Base-by-base conservation (phyloP, 805 yeast species). In the Ogataea minuta region DNA sequence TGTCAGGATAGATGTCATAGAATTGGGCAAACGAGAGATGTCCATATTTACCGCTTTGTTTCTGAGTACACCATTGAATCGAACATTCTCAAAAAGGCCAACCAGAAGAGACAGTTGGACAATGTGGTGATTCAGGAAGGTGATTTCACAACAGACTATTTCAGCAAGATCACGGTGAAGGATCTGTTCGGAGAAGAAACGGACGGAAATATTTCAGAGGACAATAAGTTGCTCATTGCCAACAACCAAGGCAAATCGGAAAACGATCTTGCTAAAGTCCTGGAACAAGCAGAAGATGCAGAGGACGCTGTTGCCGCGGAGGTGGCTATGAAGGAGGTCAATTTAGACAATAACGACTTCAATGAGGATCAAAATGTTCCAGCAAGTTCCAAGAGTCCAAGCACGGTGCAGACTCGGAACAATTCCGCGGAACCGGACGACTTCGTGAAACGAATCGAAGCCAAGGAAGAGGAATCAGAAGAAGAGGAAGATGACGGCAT, bases 1-100 rank as follows among this genome's bases (percentile, higher is more conserved):
- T 93, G 99, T 66, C 99, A 93, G 64, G 99, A 93, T 65, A 81
- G 99, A 62, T 93, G 98, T 66, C 99, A 93, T 62, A 83, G 99
- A 70, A 93, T 93, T 60, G 99, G 99, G 6, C 99, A 93, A 62
- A 88, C 95, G 12, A 74, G 99, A 56, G 99, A 93, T 59, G 99
- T 93, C 24, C 99, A 93, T 62, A 93, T 93, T 41, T 93, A 95
- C 67, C 71, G 99, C 45, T 84, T 93, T 63, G 98, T 93, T 17
- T 85, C 95, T 19, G 99, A 93, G 65, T 88, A 77, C 66, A 93
- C 99, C 3, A 93, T 93, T 45, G 99, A 93, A 63, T 86, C 95
- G 17, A 93, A 93, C 64, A 93, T 93, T 49, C 73, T 93, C 64
- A 80, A 80, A 53, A 91, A 91, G 60, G 97, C 98, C 2, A 89